A percentile compares a stretch with the other conserved stretches of the same genome.
phyloP scores from a whole-genome alignment of 1,284 basidiomycete species.

The Coriolopsis trogii region DNA sequence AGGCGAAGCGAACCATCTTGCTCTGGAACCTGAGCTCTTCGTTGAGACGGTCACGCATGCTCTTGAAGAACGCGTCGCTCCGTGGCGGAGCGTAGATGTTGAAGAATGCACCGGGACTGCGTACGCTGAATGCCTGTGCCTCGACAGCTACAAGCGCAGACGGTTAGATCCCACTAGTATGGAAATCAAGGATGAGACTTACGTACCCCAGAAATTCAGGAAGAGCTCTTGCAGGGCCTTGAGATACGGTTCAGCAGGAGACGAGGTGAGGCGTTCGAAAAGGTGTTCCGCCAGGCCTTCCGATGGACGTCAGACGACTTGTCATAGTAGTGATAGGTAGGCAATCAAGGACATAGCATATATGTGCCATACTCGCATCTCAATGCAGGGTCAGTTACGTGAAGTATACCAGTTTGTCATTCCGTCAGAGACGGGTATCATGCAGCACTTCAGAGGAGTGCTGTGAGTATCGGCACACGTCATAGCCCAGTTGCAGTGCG shows the following conservation, averaged over 20 bases:
- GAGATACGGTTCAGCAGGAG: conserved; percentile 72
- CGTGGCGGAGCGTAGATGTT: conserved; percentile 85
- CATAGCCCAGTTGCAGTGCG: too few species aligned
- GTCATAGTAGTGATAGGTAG: background rate
- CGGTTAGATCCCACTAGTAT: background rate
- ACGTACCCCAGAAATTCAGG: conserved; percentile 86
- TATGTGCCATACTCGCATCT: background rate
- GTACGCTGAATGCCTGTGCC: conserved; percentile 80
- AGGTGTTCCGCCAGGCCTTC: conserved; percentile 74
- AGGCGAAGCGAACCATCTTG: conserved; percentile 60
- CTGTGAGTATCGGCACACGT: too few species aligned
- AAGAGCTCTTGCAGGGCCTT: conserved; percentile 82
- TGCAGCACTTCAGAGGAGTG: too few species aligned
- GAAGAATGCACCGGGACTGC: conserved; percentile 81
- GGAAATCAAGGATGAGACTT: background rate
- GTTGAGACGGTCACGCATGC: conserved; percentile 70
- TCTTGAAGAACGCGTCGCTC: conserved; percentile 60
- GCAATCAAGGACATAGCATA: conserved; percentile 4
- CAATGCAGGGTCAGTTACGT: too few species aligned
- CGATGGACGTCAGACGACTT: conserved; percentile 7
- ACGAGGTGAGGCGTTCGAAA: conserved; percentile 73
- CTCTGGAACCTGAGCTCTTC: conserved; percentile 81
- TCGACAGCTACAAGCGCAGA: conserved; percentile 64
- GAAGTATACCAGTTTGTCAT: too few species aligned
- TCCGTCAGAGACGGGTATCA: too few species aligned